Evolutionary conservation across 2,329 filamentous ascomycete genomes (phyloP).

Genomic region (Aspergillus cejpii): DNA sequence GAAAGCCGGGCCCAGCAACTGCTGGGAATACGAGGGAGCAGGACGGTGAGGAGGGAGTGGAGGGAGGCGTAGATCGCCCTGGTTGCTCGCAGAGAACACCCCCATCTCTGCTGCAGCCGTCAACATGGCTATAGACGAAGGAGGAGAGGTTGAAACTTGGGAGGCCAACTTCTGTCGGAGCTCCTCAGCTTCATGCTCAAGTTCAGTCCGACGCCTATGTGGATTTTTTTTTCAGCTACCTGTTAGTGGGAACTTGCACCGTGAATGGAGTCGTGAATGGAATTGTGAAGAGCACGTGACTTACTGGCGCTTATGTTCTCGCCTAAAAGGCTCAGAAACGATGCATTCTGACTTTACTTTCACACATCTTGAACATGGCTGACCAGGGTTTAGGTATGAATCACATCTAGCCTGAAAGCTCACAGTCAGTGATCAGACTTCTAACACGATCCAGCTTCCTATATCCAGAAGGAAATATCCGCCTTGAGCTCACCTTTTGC

Average conservation of each 20-base stretch:
- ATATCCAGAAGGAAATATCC: not conserved
- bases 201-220: conserved; percentile 32
- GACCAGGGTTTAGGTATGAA: conserved; percentile 30
- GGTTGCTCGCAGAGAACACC: conserved; percentile 12
- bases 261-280: too few relatives aligned
- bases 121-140: conserved; percentile 25
- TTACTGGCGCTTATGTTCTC: conserved; percentile 40
- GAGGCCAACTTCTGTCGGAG: conserved; percentile 32
- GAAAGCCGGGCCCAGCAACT: conserved; percentile 17
- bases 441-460: not conserved
- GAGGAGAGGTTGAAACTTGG: conserved; percentile 15
- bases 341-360: conserved; percentile 34
- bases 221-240: not conserved
- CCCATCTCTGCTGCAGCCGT: conserved; percentile 30
- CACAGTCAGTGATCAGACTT: not conserved
- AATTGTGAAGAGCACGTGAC: conserved; percentile 7
- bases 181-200: conserved; percentile 36
- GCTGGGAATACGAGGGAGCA: conserved; percentile 16
- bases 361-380: conserved; percentile 36
- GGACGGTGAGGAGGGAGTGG: conserved; percentile 17
- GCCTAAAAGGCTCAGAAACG: conserved; percentile 40
- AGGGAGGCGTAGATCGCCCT: conserved; percentile 3
- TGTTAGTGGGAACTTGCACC: not conserved
- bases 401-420: conserved; percentile 34
- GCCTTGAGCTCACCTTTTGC: conserved; percentile 33